Base-by-base conservation (phyloP, 2,329 filamentous ascomycete genomes). In the Colletotrichum euphorbiae region DNA sequence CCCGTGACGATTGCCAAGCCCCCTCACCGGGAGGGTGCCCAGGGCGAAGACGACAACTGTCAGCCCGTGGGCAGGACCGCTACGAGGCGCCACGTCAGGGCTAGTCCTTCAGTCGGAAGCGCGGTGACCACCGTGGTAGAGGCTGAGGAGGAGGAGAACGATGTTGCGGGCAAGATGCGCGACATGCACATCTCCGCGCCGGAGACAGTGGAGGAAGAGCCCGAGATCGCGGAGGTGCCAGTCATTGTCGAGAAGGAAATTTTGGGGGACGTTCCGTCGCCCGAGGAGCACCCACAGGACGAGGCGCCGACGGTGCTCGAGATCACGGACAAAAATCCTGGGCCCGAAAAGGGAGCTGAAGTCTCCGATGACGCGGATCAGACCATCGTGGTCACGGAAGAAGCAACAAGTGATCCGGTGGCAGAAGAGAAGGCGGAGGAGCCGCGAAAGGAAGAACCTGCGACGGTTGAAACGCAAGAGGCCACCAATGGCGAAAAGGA, bases 71-170 rank as follows among this genome's bases (percentile, higher is more conserved):
- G 88, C 60, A 83, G 84, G 72, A 89, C 91, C 60, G 97, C 93
- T 74, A 95, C 93, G 6, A 90, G 94, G 75, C 87, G 93, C 71
- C 93, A 97, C 77, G 90, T 89, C 72, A 85, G 93, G 73, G 92
- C 93, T 77, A 94, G 90, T 71, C 91, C 92, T 24, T 95, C 92
- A 13, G 91, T 91, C 13, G 91, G 92, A 55, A 93, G 90, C 60
- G 87, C 90, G 4, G 91, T 97, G 19, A 89, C 90, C 1, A 96
- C 93, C 0, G 93, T 97, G 13, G 86, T 93, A 40, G 93, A 97
- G 76, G 89, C 93, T 56, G 90, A 92, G 62, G 93, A 97, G 74
- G 94, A 97, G 69, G 89, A 91, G 17, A 73, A 80, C 17, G 79
- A 80, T 2, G 77, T 86, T 21, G 78, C 82, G 19, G 79, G 80